Conservation (phyloP, 768 basidiomycete species). For the Xanthoconium purpureum region DNA sequence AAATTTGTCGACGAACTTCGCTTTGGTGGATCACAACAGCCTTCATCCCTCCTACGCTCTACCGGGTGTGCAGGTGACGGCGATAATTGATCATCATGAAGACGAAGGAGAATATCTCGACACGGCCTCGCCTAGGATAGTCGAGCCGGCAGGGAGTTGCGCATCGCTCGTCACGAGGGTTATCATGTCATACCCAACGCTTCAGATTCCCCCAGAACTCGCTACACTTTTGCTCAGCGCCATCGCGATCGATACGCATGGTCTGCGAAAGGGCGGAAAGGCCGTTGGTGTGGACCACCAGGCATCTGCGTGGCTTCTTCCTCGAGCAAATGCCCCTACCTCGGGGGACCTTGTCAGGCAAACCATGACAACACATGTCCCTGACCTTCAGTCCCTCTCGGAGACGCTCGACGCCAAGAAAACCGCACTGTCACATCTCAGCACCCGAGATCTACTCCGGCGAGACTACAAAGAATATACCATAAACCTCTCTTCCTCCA, state of each 20-base stretch:
- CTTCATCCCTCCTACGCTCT: conserved; percentile 45
- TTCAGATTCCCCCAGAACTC: conserved; percentile 50
- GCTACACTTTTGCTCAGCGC: conserved; percentile 78
- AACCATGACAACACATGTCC: conserved; percentile 20
- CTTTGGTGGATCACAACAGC: conserved; percentile 89
- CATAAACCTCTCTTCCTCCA: conserved; percentile 37
- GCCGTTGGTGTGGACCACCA: conserved; percentile 61
- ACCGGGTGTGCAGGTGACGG: conserved; percentile 53
- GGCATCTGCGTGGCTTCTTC: conserved; percentile 62
- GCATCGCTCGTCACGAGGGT: conserved; percentile 57
- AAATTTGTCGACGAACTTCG: conserved; percentile 52
- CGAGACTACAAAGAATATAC: conserved; percentile 95
- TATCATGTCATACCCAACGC: conserved; percentile 23
- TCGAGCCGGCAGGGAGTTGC: conserved; percentile 76
- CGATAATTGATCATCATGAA: conserved; percentile 87
- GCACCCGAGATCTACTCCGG: conserved; percentile 73
- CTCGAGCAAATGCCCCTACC: conserved; percentile 46
- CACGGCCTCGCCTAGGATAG: conserved; percentile 61
- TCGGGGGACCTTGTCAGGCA: conserved; percentile 3
- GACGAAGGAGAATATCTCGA: conserved; percentile 72
- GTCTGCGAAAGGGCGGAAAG: conserved; percentile 76
- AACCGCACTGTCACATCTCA: conserved; percentile 60
- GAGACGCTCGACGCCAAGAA: conserved; percentile 55
- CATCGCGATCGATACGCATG: conserved; percentile 84
- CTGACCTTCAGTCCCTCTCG: conserved; percentile 48